These are phyloP conservation scores for Lyophyllum semitale DNA, from an alignment of 768 basidiomycete genomes.

Conservation along the genomic window DNA sequence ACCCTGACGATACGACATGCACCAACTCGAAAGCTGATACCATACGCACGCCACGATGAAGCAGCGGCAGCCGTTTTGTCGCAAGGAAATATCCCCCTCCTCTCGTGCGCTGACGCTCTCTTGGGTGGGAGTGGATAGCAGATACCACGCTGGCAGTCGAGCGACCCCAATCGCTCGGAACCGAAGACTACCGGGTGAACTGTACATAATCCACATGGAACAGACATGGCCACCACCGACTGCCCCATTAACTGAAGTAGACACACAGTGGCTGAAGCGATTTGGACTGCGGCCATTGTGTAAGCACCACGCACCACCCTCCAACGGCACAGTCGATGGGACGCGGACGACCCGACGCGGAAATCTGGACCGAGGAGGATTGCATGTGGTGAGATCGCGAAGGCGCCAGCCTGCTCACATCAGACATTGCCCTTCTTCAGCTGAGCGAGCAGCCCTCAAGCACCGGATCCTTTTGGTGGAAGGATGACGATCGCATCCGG, in stretches of 20 bases:
- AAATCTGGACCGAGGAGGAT: no score
- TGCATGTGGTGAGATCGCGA: no score
- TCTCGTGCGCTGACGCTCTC: constrained; percentile 8
- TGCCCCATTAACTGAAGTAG: no score
- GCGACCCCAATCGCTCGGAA: background rate
- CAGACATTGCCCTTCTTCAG: no score
- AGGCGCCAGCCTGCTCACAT: no score
- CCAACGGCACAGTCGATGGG: no score
- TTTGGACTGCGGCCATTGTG: no score
- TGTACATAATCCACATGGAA: background rate
- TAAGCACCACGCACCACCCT: no score
- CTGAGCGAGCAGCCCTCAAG: background rate
- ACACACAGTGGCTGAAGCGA: no score
- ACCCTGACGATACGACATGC: background rate
- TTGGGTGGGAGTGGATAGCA: constrained; percentile 2
- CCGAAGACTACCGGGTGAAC: background rate
- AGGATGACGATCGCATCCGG: background rate
- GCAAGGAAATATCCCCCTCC: background rate
- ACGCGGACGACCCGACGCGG: no score
- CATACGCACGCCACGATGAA: constrained; percentile 7
- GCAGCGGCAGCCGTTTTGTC: background rate
- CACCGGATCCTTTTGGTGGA: background rate
- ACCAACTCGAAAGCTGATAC: background rate
- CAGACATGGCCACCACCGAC: constrained; percentile 7
- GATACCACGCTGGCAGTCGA: no score